Evolutionary conservation across 257 asterid genomes (phyloP).

Genomic region (Ilex asprella): DNA sequence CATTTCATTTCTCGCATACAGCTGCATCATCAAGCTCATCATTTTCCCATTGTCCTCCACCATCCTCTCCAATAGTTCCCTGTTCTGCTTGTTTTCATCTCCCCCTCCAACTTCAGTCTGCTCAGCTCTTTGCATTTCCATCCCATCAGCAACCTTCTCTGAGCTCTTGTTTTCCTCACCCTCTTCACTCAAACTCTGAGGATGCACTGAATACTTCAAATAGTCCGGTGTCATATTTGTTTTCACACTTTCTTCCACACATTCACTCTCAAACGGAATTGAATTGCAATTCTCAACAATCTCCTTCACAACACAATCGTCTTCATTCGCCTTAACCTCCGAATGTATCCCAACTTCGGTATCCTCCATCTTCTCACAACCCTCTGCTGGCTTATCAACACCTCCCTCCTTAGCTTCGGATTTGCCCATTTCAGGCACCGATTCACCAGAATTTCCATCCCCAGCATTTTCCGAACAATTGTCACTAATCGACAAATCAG

Average conservation of each 20-base stretch:
- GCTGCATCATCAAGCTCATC: conserved; percentile 53
- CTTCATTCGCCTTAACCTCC: conserved; percentile 13
- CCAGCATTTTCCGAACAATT: neutral
- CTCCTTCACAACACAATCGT: neutral
- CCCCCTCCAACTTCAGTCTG: neutral
- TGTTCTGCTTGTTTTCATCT: conserved; percentile 13
- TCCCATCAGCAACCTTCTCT: neutral
- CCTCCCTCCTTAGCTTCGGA: neutral
- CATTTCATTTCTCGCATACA: conserved; percentile 39
- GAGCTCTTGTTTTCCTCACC: neutral
- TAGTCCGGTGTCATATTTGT: neutral
- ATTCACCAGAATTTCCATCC: conserved; percentile 1
- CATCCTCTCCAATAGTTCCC: conserved; percentile 43
- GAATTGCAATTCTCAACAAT: neutral
- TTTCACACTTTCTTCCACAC: neutral
- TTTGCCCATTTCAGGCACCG: neutral
- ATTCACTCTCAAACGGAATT: neutral
- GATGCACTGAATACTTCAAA: neutral
- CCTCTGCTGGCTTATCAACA: neutral
- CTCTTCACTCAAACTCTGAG: neutral
- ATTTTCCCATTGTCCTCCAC: conserved; percentile 55
- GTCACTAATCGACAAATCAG: neutral
- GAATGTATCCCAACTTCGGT: conserved; percentile 10
- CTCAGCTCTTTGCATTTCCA: neutral
- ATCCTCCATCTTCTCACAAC: conserved; percentile 13